Percentiles rank a stretch among this genome's conserved stretches.
Conservation (phyloP, 768 basidiomycete genomes). For the Boletus sp. region DNA sequence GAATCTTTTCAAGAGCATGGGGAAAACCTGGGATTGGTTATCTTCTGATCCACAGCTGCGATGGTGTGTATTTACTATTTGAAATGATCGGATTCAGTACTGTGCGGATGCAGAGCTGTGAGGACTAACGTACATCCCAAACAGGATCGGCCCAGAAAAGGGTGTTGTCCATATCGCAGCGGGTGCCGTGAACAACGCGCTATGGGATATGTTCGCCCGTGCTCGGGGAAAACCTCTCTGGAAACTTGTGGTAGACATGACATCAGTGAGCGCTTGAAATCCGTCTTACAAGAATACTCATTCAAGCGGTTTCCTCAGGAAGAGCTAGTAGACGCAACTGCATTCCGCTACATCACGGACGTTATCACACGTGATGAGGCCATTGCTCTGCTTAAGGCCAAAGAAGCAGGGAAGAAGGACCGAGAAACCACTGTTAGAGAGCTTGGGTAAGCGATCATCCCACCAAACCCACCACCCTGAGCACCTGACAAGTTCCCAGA, state of each 20-base stretch:
- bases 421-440: conserved; percentile 74
- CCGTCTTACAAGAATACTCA: background rate
- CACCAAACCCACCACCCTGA: background rate
- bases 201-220: conserved; percentile 93
- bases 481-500: conserved; percentile 35
- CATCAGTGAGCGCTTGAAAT: conserved; percentile 47
- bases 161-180: conserved; percentile 92
- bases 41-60: conserved; percentile 87
- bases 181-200: conserved; percentile 85
- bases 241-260: conserved; percentile 92
- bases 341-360: conserved; percentile 92
- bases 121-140: background rate
- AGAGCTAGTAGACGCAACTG: conserved; percentile 70
- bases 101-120: background rate
- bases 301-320: conserved; percentile 45
- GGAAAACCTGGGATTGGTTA: conserved; percentile 84
- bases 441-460: conserved; percentile 47
- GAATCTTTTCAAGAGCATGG: conserved; percentile 86
- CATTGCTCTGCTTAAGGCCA: conserved; percentile 73
- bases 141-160: conserved; percentile 90
- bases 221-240: conserved; percentile 83
- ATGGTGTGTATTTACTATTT: conserved; percentile 50
- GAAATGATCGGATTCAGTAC: background rate
- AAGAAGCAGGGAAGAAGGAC: conserved; percentile 72
- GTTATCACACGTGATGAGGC: conserved; percentile 92